Evolutionary conservation across 2,329 filamentous ascomycete species (phyloP).

Genomic region (Talaromyces albobiverticillius): DNA sequence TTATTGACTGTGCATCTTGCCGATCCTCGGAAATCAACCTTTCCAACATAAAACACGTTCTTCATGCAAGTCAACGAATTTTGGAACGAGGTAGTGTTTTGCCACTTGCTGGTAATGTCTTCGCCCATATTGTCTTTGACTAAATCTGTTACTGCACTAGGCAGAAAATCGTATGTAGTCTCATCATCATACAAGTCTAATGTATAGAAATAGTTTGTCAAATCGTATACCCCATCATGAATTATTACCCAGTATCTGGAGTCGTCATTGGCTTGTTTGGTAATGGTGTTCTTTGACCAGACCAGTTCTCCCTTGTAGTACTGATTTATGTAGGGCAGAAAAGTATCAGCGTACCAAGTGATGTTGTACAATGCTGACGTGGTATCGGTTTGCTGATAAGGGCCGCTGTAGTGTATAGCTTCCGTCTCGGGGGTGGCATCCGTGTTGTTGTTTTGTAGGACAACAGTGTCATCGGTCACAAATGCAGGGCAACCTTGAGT

Average conservation of each 20-base stretch:
- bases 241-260: slow-evolving; percentile 78
- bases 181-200: slow-evolving; percentile 56
- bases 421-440: slow-evolving; percentile 55
- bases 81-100: slow-evolving; percentile 48
- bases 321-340: slow-evolving; percentile 75
- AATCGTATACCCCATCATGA: slow-evolving; percentile 74
- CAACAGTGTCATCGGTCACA: slow-evolving; percentile 56
- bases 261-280: slow-evolving; percentile 62
- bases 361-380: slow-evolving; percentile 58
- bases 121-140: slow-evolving; percentile 73
- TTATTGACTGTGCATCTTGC: slow-evolving; percentile 82
- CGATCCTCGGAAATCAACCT: slow-evolving; percentile 76
- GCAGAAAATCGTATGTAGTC: slow-evolving; percentile 67
- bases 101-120: slow-evolving; percentile 69
- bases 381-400: slow-evolving; percentile 52
- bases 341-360: slow-evolving; percentile 74
- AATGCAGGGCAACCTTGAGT: slow-evolving; percentile 70
- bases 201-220: slow-evolving; percentile 89
- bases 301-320: slow-evolving; percentile 89
- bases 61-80: slow-evolving; percentile 79
- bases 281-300: slow-evolving; percentile 59
- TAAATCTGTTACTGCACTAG: slow-evolving; percentile 62
- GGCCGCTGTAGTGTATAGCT: slow-evolving; percentile 71
- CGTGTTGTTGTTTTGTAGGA: slow-evolving; percentile 58
- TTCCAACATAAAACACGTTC: slow-evolving; percentile 78